Conservation (phyloP, 148 eudicot genomes). For the Selenicereus undatus region DNA sequence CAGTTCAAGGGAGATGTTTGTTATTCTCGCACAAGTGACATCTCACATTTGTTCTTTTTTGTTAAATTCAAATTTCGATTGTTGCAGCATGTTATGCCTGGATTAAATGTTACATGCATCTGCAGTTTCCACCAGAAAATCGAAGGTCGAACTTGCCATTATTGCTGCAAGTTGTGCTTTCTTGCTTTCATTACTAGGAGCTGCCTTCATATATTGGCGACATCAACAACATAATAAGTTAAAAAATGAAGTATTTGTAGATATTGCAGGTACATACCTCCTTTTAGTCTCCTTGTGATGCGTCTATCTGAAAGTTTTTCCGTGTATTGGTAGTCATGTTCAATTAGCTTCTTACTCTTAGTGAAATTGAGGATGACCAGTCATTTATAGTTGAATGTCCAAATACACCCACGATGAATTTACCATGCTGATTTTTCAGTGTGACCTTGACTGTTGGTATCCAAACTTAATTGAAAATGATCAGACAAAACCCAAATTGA, state of each 20-base stretch:
- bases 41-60: neutral
- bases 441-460: neutral
- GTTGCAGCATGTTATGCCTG: neutral
- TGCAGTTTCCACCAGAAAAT: constrained; percentile 51
- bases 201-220: constrained; percentile 41
- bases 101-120: constrained; percentile 15
- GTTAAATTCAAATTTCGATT: neutral
- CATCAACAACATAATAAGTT: constrained; percentile 35
- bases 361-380: neutral
- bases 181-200: constrained; percentile 60
- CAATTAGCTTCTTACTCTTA: neutral
- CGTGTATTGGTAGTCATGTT: neutral
- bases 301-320: constrained; percentile 11
- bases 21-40: neutral
- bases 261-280: constrained; percentile 59
- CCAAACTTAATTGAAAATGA: neutral
- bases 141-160: constrained; percentile 48
- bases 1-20: constrained; percentile 46
- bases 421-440: neutral
- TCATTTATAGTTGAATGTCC: neutral
- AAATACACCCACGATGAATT: neutral
- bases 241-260: constrained; percentile 56
- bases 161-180: constrained; percentile 59
- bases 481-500: neutral
- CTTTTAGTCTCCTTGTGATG: neutral